Conservation (phyloP, 306 rosid genomes). For the Myrica gale region DNA sequence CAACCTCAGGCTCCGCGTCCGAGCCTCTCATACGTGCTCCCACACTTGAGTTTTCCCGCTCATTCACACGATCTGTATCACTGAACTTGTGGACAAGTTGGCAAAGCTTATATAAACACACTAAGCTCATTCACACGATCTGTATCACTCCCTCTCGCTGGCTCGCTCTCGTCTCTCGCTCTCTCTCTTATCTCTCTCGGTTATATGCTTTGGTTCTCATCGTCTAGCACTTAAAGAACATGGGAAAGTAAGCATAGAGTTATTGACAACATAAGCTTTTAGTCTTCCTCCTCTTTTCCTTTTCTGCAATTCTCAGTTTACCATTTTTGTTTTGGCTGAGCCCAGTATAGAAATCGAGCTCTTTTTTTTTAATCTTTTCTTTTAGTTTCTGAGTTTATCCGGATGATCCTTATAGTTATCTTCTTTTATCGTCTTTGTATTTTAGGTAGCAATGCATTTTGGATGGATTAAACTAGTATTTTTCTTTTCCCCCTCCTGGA, state of each 20-base stretch:
- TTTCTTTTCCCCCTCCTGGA: no score
- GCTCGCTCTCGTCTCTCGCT: no score
- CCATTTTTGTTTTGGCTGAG: background rate
- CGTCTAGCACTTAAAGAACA: slow-evolving; percentile 1
- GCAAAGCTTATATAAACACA: slow-evolving; percentile 13
- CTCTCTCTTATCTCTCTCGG: background rate
- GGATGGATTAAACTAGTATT: background rate
- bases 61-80: slow-evolving; percentile 11
- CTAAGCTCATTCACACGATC: no score
- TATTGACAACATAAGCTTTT: background rate
- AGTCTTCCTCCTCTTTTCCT: no score
- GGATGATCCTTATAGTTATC: background rate
- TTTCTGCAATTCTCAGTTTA: background rate
- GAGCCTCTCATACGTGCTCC: slow-evolving; percentile 27
- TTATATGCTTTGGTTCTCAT: background rate
- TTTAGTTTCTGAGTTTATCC: background rate
- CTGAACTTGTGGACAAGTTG: no score
- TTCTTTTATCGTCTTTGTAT: background rate
- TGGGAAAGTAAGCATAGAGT: slow-evolving; percentile 57
- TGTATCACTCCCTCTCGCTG: background rate
- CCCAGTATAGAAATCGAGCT: background rate
- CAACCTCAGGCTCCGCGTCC: no score
- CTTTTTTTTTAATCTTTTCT: no score
- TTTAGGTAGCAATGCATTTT: background rate
- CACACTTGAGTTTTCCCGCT: slow-evolving; percentile 63